phyloP scores from a whole-genome alignment of 2,329 filamentous ascomycete genomes.

The Colletotrichum viniferum region DNA sequence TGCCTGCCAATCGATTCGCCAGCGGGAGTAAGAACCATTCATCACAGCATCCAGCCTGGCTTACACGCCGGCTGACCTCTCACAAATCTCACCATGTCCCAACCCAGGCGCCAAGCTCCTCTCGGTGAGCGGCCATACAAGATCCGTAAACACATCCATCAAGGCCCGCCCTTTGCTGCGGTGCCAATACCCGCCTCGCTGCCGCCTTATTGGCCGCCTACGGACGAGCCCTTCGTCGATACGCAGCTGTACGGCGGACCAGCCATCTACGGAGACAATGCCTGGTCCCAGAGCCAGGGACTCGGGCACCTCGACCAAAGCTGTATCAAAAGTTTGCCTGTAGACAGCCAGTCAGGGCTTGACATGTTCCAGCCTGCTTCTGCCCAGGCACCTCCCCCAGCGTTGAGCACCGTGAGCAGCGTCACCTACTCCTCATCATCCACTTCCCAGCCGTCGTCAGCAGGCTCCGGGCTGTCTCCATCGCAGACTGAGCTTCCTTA shows the following conservation, averaged over 20 bases:
- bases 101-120: neutral
- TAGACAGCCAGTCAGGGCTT: neutral
- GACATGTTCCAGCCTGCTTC: neutral
- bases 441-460: constrained; percentile 28
- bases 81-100: neutral
- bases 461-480: constrained; percentile 33
- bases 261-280: neutral
- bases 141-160: neutral
- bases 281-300: constrained; percentile 1
- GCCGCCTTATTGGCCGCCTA: constrained; percentile 9
- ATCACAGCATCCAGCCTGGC: neutral
- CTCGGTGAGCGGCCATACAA: neutral
- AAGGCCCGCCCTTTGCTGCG: neutral
- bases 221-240: neutral
- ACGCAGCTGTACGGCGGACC: neutral
- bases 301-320: neutral
- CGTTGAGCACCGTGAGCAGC: constrained; percentile 29
- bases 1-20: neutral
- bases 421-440: constrained; percentile 27
- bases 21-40: neutral
- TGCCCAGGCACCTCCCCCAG: neutral
- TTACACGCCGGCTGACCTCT: neutral
- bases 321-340: neutral
- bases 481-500: constrained; percentile 29
- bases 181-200: neutral